Conservation (phyloP, 768 basidiomycete species). For the Termitomyces sp. region DNA sequence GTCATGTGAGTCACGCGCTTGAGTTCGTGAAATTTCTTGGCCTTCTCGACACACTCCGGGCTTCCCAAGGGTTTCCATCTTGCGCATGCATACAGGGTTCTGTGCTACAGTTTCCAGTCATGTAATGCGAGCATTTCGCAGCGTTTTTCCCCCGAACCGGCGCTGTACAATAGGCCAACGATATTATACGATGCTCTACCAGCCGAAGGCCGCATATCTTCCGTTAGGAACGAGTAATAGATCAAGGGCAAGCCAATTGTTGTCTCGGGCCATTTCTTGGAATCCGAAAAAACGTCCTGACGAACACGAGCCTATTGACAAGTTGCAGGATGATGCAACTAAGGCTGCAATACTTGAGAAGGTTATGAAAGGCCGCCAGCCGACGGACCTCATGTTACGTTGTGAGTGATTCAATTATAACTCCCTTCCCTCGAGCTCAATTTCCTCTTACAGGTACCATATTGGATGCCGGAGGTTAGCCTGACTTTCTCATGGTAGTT, state of each 20-base stretch:
- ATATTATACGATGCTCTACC: background rate
- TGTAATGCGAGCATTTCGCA: slow-evolving; percentile 29
- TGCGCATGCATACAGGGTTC: slow-evolving; percentile 40
- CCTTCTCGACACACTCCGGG: slow-evolving; percentile 9
- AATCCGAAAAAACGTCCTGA: slow-evolving; percentile 23
- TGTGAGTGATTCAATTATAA: slow-evolving; percentile 49
- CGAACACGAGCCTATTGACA: slow-evolving; percentile 32
- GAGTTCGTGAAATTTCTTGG: slow-evolving; percentile 8
- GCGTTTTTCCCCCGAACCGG: slow-evolving; percentile 1
- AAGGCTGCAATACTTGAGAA: slow-evolving; percentile 76
- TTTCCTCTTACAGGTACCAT: slow-evolving; percentile 60
- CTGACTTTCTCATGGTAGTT: background rate
- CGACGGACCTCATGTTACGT: slow-evolving; percentile 84
- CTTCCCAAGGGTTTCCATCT: slow-evolving; percentile 17
- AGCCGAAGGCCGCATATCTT: slow-evolving; percentile 1
- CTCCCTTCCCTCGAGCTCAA: slow-evolving; percentile 9
- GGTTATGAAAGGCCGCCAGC: slow-evolving; percentile 82
- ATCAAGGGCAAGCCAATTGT: background rate
- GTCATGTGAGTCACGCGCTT: slow-evolving; percentile 15
- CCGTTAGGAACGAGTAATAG: slow-evolving; percentile 3
- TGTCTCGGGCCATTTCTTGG: slow-evolving; percentile 25
- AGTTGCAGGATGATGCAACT: slow-evolving; percentile 56
- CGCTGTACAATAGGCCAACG: background rate
- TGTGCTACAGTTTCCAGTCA: slow-evolving; percentile 26
- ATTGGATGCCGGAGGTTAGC: slow-evolving; percentile 73